Percentiles rank a stretch among this genome's conserved stretches.
phyloP scores from a whole-genome alignment of 306 rosid genomes.

The Gleditsia sinensis region DNA sequence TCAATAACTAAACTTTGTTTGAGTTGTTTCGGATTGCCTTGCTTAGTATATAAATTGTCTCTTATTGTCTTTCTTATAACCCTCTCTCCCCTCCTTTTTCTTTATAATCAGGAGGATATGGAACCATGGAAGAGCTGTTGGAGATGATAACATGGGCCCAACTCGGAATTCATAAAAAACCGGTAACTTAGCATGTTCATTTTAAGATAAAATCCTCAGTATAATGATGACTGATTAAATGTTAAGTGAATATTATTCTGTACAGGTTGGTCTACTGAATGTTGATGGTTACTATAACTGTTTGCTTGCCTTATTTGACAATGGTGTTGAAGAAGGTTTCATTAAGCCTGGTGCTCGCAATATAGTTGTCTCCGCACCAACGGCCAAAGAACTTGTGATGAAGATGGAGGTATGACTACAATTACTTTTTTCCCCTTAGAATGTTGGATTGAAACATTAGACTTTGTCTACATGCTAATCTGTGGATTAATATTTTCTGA shows the following conservation, averaged over 20 bases:
- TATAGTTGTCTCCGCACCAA: constrained; percentile 82
- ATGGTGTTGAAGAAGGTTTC: constrained; percentile 92
- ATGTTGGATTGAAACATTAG: constrained; percentile 7
- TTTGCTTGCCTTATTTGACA: constrained; percentile 92
- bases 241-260: constrained; percentile 31
- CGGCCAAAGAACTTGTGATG: constrained; percentile 78
- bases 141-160: constrained; percentile 98
- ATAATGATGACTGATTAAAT: constrained; percentile 1
- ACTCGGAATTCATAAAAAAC: constrained; percentile 90
- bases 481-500: constrained; percentile 3
- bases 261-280: constrained; percentile 88
- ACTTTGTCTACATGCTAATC: constrained; percentile 16
- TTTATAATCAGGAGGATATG: constrained; percentile 80
- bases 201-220: constrained; percentile 14
- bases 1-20: constrained; percentile 9
- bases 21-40: not conserved
- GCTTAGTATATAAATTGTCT: constrained; percentile 9
- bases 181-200: constrained; percentile 49
- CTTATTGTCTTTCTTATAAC: not conserved
- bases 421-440: constrained; percentile 14
- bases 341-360: constrained; percentile 80
- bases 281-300: constrained; percentile 90
- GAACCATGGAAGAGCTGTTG: constrained; percentile 95
- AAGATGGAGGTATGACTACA: constrained; percentile 75
- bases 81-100: not conserved